Percentiles rank a stretch among this genome's conserved stretches.
Conservation (phyloP, 208 protist species). For the Angomonas deanei region DNA sequence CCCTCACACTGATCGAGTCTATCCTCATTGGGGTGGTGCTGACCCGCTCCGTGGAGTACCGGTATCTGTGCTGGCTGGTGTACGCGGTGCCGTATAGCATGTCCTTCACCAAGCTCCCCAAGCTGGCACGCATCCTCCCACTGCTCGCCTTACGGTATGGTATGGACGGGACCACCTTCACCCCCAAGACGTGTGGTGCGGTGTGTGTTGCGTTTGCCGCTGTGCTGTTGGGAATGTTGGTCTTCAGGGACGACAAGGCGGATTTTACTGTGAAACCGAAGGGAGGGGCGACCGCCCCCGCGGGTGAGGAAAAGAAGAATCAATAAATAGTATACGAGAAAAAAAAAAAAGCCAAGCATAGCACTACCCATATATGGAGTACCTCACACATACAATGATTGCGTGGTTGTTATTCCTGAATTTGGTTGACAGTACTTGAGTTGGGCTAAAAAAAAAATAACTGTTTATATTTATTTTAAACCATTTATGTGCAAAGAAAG, state of each 20-base stretch:
- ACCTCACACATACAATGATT: neutral
- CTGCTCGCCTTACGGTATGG: conserved; percentile 41
- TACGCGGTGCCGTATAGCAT: conserved; percentile 75
- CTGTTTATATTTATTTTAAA: neutral
- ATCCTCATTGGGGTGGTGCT: conserved; percentile 91
- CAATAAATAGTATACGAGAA: neutral
- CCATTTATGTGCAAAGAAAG: neutral
- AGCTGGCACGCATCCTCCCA: conserved; percentile 20
- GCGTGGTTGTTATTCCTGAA: neutral
- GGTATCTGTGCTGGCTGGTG: conserved; percentile 93
- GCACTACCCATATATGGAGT: neutral
- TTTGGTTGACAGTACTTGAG: neutral
- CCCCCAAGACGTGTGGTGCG: conserved; percentile 29
- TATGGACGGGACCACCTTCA: conserved; percentile 66
- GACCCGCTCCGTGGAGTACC: conserved; percentile 88
- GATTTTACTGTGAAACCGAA: neutral
- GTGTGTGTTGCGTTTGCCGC: conserved; percentile 39
- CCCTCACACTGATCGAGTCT: conserved; percentile 75
- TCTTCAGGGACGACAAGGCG: conserved; percentile 23
- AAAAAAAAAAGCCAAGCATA: neutral
- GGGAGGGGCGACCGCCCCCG: too few species aligned
- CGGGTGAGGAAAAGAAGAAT: conserved; percentile 7
- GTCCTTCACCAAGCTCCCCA: conserved; percentile 30
- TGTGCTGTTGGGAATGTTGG: conserved; percentile 30
- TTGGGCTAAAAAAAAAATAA: neutral